These are phyloP conservation scores for Trypanosoma avium DNA, from an alignment of 208 protist genomes.

Conservation along the genomic window DNA sequence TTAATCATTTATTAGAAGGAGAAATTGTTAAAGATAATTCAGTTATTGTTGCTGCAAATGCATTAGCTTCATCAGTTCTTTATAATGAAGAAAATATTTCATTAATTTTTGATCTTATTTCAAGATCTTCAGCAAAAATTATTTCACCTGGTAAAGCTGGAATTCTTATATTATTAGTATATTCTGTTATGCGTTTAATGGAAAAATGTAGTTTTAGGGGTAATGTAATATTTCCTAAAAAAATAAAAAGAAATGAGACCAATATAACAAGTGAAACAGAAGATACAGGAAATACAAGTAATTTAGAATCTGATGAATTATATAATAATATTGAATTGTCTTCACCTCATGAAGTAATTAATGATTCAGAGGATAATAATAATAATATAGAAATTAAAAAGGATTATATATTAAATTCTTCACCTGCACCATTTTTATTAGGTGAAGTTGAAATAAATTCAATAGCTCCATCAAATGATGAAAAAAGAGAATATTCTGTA, in stretches of 20 bases:
- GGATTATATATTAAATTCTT: conserved; percentile 12
- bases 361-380: conserved; percentile 6
- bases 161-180: conserved; percentile 60
- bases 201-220: conserved; percentile 87
- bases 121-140: conserved; percentile 38
- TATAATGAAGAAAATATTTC: conserved; percentile 86
- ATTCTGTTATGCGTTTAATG: conserved; percentile 81
- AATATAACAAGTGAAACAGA: conserved; percentile 34
- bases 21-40: conserved; percentile 59
- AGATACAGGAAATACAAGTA: conserved; percentile 14
- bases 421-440: neutral
- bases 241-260: conserved; percentile 30
- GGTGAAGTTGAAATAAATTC: neutral
- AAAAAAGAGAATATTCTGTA: conserved; percentile 6
- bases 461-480: neutral
- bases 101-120: conserved; percentile 64
- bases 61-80: conserved; percentile 76
- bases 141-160: conserved; percentile 44
- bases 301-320: conserved; percentile 14
- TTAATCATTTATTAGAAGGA: conserved; percentile 76
- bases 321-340: conserved; percentile 28
- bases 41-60: conserved; percentile 72
- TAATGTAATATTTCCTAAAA: conserved; percentile 64
- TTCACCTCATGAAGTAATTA: conserved; percentile 38
- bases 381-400: neutral